Evolutionary conservation across 2,329 filamentous ascomycete genomes (phyloP), one percentile per base, ranked within the genome.

Genomic region (Trichoderma arundinaceum): DNA sequence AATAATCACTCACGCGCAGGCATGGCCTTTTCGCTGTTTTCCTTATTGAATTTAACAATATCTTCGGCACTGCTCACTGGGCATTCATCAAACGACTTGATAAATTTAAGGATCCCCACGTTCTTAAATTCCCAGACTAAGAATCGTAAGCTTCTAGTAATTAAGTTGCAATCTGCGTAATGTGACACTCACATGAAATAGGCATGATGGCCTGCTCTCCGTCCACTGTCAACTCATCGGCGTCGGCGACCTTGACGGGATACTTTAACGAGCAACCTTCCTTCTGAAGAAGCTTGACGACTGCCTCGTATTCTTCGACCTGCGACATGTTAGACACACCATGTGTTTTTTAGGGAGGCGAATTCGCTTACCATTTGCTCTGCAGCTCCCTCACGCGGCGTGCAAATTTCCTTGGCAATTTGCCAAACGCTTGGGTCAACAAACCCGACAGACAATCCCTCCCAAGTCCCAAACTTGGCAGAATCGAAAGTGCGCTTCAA

Each of bases 71-170:
- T 66, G 12, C 10, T 41, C 10, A 63, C 58, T 9, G 58, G 59
- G 12, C 51, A 65, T n/a, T 70, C 65, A 13, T 71, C 70, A 56
- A 72, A 72, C 0, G 41, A 44, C 0, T 32, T 15, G 15, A 72
- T 51, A 15, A 72, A 71, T 6, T 63, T 53, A 1, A 66, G 66
- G 3, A 71, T 67, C 48, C 68, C 65, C 9, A 69, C 59, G 32
- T 71, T 67, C 15, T 69, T 72, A 19, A 72, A 72, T 1, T 72
- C 71, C 69, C 70, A 71, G 48, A 68, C 71, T 72, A 22, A 33
- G n/a, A 22, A 15, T 0, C 1, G 2, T 22, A 4, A 1, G 17
- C 3, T 52, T 10, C 51, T 38, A 7, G 2, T 7, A 19, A 15
- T 1, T 28, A 3, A 2, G 3, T 22, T 10, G 41, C 6, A 1